phyloP scores from a whole-genome alignment of 192 early-diverging fungal species.

The Chytriomyces confervae region DNA sequence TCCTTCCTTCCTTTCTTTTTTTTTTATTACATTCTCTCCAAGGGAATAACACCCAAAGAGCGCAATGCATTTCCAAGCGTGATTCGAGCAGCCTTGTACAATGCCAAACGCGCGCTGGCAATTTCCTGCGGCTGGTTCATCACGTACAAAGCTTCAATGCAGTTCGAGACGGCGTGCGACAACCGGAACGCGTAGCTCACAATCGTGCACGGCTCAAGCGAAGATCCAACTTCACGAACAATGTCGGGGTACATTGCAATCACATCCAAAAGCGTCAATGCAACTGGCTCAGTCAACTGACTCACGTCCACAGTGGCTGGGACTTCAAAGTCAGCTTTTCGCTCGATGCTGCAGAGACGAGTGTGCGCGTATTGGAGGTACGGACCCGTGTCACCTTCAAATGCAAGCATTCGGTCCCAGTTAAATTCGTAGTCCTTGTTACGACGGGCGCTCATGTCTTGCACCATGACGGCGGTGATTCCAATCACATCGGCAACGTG shows the following conservation, averaged over 20 bases:
- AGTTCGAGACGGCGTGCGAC: constrained; percentile 78
- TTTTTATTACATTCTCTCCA: constrained; percentile 84
- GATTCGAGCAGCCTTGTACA: constrained; percentile 83
- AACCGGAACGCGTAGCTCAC: constrained; percentile 87
- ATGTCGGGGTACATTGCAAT: constrained; percentile 88
- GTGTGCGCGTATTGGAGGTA: constrained; percentile 99
- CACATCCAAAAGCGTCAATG: constrained; percentile 73
- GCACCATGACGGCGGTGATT: constrained; percentile 88
- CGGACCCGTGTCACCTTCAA: constrained; percentile 99
- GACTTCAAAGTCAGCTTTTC: constrained; percentile 42
- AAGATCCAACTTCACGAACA: constrained; percentile 64
- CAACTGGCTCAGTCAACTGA: constrained; percentile 72
- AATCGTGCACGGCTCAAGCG: constrained; percentile 84
- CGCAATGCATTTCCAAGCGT: constrained; percentile 87
- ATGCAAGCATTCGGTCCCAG: constrained; percentile 89
- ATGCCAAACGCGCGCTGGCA: constrained; percentile 85
- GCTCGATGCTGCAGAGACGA: constrained; percentile 94
- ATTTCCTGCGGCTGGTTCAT: constrained; percentile 70
- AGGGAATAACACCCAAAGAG: constrained; percentile 79
- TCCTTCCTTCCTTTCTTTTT: too few species aligned
- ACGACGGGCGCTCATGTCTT: constrained; percentile 89
- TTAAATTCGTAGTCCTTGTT: constrained; percentile 95
- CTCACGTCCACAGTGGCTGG: constrained; percentile 55
- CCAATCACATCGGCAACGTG: constrained; percentile 86
- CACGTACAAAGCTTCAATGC: constrained; percentile 80